Conservation (phyloP, 371 early-diverging fungal species). For the Coemansia sp. region DNA sequence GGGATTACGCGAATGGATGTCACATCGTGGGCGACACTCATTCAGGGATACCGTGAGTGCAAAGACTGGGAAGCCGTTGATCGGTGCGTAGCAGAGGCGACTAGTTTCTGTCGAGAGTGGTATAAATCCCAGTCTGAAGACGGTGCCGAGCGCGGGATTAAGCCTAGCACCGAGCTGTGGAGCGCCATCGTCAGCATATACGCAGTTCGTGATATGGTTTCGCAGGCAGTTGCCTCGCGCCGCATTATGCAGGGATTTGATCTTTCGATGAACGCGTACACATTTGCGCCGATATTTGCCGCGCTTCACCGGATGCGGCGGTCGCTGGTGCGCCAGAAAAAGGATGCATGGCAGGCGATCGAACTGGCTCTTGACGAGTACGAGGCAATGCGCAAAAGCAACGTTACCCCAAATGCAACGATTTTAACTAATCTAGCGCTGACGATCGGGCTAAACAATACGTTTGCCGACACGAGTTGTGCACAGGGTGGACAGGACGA, state of each 20-base stretch:
- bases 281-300: constrained; percentile 37
- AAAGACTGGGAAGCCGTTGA: constrained; percentile 42
- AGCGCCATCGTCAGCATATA: constrained; percentile 28
- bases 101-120: constrained; percentile 22
- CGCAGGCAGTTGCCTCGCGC: constrained; percentile 35
- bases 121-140: constrained; percentile 3
- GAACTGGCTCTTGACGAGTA: constrained; percentile 29
- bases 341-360: constrained; percentile 21
- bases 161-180: constrained; percentile 37
- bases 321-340: constrained; percentile 3
- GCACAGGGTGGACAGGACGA: not conserved
- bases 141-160: not conserved
- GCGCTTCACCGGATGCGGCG: constrained; percentile 34
- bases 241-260: constrained; percentile 23
- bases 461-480: not conserved
- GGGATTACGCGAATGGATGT: constrained; percentile 44
- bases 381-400: constrained; percentile 22
- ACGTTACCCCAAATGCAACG: constrained; percentile 13
- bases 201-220: constrained; percentile 36
- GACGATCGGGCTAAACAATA: constrained; percentile 27
- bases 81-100: constrained; percentile 17
- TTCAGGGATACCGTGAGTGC: constrained; percentile 34
- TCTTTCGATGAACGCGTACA: constrained; percentile 11
- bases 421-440: constrained; percentile 35
- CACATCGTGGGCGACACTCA: constrained; percentile 40